Evolutionary conservation across 306 rosid genomes (phyloP), one percentile per base, ranked within the genome.

Genomic region (Cucumis sativus): DNA sequence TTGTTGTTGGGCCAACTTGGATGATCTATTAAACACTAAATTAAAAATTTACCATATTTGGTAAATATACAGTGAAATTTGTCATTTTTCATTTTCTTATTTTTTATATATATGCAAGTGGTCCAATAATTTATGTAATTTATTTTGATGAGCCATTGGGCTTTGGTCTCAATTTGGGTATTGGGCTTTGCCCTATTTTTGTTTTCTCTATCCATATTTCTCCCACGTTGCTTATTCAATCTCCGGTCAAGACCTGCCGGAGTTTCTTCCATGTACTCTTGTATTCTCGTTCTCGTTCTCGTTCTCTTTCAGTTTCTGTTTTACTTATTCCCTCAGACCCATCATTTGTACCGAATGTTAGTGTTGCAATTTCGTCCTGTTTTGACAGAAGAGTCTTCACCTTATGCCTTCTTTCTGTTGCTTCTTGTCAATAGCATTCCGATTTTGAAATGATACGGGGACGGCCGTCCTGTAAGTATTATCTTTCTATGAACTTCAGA

Each of bases 371-470:
- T 39, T 37, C 25, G 25, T 37, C 11, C 28, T 35, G 51, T 64
- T 65, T 37, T n/a, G 72, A 37, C 2, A 7, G 2, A 7, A 39
- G 49, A 17, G 72, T 65, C 16, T 18, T 65, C 51, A 39, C 41
- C 51, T 39, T 7, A 64, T 64, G 55, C 35, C 74, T 20, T 69
- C 17, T 33, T 33, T 3, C 39, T 54, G 60, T 25, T 68, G 20
- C 57, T 68, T 68, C 12, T 68, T 39, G 21, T 70, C 71, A 58
- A 7, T 30, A 25, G 35, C 41, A 43, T 43, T 64, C 4, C 37
- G 33, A 13, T 67, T 72, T 28, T 62, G 59, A 45, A 52, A 86
- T 86, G 89, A 72, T 74, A 57, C 64, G 47, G 84, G 77, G 74
- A 56, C 61, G 25, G 39, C 67, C 74, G 47, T 61, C 74, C 8